A percentile compares a stretch with the other conserved stretches of the same genome.
Evolutionary conservation across 495 filamentous ascomycete species (phyloP).

Genomic region (Daldinia childiae): DNA sequence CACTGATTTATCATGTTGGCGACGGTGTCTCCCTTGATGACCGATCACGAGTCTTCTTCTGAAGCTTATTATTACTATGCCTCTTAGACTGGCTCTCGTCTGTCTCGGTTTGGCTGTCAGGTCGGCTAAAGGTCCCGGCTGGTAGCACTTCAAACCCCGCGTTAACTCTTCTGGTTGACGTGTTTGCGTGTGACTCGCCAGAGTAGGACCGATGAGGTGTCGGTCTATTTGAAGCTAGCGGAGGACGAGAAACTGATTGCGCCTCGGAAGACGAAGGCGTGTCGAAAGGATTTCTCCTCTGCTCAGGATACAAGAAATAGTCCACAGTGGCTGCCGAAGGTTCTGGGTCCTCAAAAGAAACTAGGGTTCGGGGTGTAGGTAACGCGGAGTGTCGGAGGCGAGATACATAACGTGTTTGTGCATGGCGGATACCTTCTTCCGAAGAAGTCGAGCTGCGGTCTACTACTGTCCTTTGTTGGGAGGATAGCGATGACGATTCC

Average conservation of each 20-base stretch:
- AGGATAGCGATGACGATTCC: constrained; percentile 38
- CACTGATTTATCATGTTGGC: constrained; percentile 23
- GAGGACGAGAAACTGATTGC: constrained; percentile 30
- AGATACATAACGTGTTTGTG: constrained; percentile 35
- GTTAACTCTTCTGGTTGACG: constrained; percentile 63
- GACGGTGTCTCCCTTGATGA: constrained; percentile 14
- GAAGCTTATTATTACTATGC: constrained; percentile 26
- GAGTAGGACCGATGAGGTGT: constrained; percentile 45
- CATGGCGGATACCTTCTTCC: constrained; percentile 34
- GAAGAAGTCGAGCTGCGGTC: constrained; percentile 45
- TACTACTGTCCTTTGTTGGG: constrained; percentile 35
- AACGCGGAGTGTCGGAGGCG: constrained; percentile 29
- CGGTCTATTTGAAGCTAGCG: constrained; percentile 42
- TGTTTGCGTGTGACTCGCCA: constrained; percentile 59
- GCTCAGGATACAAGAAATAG: constrained; percentile 32
- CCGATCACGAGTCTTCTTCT: constrained; percentile 35
- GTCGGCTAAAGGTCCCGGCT: constrained; percentile 60
- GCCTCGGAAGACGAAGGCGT: constrained; percentile 12
- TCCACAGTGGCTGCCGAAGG: constrained; percentile 2
- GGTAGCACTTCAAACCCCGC: constrained; percentile 69
- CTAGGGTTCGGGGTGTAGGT: constrained; percentile 15
- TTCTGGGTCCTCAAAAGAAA: constrained; percentile 24
- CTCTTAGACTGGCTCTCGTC: constrained; percentile 28
- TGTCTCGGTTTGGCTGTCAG: constrained; percentile 26
- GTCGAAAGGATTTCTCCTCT: constrained; percentile 38